A percentile compares a stretch with the other conserved stretches of the same genome.
phyloP scores from a whole-genome alignment of 177 flowering plant genomes.

The Vitis hybrid region DNA sequence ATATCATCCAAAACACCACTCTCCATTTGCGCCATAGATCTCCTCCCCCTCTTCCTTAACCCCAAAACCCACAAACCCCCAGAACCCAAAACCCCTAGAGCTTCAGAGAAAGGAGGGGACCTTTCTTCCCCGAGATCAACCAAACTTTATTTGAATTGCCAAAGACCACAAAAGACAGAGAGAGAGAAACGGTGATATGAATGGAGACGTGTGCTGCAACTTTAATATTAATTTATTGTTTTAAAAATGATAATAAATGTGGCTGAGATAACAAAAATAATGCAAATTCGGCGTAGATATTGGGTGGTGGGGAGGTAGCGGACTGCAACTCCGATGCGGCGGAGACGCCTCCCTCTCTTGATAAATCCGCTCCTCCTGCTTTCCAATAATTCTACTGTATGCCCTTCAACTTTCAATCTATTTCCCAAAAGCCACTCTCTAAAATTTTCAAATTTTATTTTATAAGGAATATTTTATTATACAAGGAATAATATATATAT shows the following conservation, averaged over 20 bases:
- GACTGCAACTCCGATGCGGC: conserved; percentile 29
- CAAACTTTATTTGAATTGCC: too few species aligned
- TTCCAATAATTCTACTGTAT: neutral
- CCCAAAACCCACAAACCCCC: neutral
- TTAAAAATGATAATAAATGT: neutral
- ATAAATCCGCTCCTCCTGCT: conserved; percentile 3
- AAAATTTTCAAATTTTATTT: neutral
- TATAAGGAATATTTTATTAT: neutral
- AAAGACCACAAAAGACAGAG: too few species aligned
- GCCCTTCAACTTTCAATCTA: neutral
- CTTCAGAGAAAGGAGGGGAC: neutral
- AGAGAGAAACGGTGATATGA: too few species aligned
- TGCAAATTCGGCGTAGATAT: neutral
- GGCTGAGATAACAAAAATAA: neutral
- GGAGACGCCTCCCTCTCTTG: conserved; percentile 7
- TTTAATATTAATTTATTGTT: too few species aligned
- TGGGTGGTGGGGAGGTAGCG: neutral
- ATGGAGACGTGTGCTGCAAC: neutral
- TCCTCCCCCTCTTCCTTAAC: neutral
- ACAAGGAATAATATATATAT: neutral
- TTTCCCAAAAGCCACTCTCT: neutral
- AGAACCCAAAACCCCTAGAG: neutral
- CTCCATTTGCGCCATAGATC: conserved; percentile 26
- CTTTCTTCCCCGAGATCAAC: neutral
- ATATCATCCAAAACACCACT: conserved; percentile 57